Percentiles rank a stretch among this genome's conserved stretches.
Conservation (phyloP, 345 rosid genomes). For the Salix koriyanagi region DNA sequence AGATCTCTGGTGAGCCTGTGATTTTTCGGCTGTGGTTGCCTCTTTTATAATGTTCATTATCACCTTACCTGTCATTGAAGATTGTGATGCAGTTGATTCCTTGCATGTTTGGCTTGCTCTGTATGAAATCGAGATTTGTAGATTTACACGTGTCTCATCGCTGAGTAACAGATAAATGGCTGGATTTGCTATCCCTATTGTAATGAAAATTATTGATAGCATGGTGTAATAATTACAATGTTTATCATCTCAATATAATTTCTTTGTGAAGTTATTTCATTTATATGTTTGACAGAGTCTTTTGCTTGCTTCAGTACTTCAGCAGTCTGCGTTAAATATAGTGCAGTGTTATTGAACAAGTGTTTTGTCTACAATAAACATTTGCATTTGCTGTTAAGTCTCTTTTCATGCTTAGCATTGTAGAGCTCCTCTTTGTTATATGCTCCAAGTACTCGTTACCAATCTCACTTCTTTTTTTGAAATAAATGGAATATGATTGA, state of each 20-base stretch:
- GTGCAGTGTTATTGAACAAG: background rate
- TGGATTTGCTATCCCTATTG: background rate
- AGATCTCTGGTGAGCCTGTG: slow-evolving; percentile 25
- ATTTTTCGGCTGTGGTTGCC: background rate
- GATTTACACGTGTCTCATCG: background rate
- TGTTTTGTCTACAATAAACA: background rate
- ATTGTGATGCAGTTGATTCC: slow-evolving; percentile 7
- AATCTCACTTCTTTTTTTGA: background rate
- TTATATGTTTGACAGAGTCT: background rate
- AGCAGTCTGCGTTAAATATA: background rate
- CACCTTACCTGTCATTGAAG: slow-evolving; percentile 1
- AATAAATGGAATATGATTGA: background rate
- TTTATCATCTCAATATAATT: background rate
- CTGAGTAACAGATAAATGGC: background rate
- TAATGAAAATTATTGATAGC: background rate
- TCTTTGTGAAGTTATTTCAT: background rate
- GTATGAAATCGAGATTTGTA: background rate
- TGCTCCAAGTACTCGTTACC: background rate
- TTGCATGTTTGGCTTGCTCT: slow-evolving; percentile 9
- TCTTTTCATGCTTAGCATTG: background rate
- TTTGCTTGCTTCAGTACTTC: background rate
- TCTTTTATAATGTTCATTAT: background rate
- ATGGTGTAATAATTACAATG: background rate
- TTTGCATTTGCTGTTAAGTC: background rate
- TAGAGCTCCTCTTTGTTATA: background rate